Percentiles rank a stretch among this genome's conserved stretches.
Conservation (phyloP, 257 asterid genomes). For the Solanum bulbocastanum region DNA sequence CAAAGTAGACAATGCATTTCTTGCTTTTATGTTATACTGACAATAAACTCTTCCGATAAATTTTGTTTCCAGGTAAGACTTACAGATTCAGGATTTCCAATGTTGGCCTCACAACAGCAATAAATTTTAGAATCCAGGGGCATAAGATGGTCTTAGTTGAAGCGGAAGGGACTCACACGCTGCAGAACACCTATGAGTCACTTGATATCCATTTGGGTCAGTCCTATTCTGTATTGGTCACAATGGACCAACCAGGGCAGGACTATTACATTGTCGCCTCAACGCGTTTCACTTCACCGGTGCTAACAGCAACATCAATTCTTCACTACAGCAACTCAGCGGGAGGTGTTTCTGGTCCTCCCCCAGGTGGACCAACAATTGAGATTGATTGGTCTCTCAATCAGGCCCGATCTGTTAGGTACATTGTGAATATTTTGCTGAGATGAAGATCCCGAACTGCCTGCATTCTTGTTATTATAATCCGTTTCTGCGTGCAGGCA, state of each 20-base stretch:
- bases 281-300: constrained; percentile 31
- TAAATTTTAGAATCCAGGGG: constrained; percentile 36
- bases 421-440: not conserved
- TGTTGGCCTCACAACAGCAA: constrained; percentile 29
- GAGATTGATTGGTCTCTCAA: constrained; percentile 44
- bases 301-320: constrained; percentile 27
- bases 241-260: constrained; percentile 29
- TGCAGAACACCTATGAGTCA: constrained; percentile 29
- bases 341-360: constrained; percentile 19
- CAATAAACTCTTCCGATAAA: not conserved
- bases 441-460: not conserved
- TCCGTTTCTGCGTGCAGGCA: constrained; percentile 9
- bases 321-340: constrained; percentile 35
- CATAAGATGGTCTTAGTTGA: constrained; percentile 39
- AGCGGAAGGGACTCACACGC: constrained; percentile 37
- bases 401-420: constrained; percentile 45
- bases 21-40: not conserved
- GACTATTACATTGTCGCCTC: constrained; percentile 27
- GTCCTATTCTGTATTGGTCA: constrained; percentile 32
- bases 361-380: constrained; percentile 33
- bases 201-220: constrained; percentile 41
- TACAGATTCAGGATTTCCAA: constrained; percentile 39
- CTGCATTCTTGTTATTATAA: not conserved
- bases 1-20: not conserved
- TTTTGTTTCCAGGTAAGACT: constrained; percentile 22